These are phyloP conservation scores for Brasilioporus rufonigricans DNA, from an alignment of 768 basidiomycete genomes.

Conservation along the genomic window DNA sequence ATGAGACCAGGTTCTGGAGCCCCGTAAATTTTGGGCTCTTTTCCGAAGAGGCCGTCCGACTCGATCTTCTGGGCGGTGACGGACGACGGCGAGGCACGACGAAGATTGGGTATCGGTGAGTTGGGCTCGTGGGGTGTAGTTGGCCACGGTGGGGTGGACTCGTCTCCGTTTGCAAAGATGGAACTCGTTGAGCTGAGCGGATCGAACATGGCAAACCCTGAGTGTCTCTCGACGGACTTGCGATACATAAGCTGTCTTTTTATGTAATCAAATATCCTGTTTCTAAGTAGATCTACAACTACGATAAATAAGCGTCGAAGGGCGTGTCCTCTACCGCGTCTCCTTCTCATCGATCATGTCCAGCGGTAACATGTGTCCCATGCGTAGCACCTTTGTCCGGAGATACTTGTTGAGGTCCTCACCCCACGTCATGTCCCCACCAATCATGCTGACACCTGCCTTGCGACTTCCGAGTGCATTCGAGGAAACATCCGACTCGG, in stretches of 20 bases:
- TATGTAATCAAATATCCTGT: not conserved
- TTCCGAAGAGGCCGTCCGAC: constrained; percentile 62
- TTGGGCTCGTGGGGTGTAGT: constrained; percentile 74
- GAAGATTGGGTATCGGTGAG: constrained; percentile 69
- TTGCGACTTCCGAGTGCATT: constrained; percentile 33
- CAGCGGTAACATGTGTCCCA: constrained; percentile 91
- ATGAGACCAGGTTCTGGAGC: constrained; percentile 82
- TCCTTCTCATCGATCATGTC: constrained; percentile 15
- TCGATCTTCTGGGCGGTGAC: constrained; percentile 51
- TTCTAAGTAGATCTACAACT: not conserved
- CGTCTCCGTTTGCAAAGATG: constrained; percentile 52
- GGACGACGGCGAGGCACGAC: constrained; percentile 53
- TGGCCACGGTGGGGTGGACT: constrained; percentile 67
- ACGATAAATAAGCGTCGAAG: too few relatives aligned
- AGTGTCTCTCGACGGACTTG: not conserved
- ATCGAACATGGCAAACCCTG: constrained; percentile 54
- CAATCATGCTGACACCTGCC: constrained; percentile 76
- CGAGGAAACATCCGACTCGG: constrained; percentile 5
- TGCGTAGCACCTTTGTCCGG: constrained; percentile 91
- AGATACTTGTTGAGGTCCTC: constrained; percentile 93
- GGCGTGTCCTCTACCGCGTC: not conserved
- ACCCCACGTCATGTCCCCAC: constrained; percentile 71
- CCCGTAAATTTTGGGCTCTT: constrained; percentile 84
- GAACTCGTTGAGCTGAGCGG: constrained; percentile 60
- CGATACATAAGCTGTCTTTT: not conserved